Conservation (phyloP, 2,329 filamentous ascomycete genomes). For the Arthrobotrys megalospora region DNA sequence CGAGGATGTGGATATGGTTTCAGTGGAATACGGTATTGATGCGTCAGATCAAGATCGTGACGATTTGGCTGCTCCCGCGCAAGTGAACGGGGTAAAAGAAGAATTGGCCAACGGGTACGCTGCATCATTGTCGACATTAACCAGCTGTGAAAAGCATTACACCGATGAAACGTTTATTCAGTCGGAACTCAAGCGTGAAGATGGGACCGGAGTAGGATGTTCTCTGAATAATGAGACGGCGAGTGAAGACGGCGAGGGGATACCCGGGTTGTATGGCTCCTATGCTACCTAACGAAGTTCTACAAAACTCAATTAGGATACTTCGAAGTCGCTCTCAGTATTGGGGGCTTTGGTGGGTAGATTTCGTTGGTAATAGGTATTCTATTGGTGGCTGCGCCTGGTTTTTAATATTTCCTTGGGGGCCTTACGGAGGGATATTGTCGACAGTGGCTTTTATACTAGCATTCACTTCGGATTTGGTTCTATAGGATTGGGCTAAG, state of each 20-base stretch:
- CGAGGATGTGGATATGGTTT: neutral
- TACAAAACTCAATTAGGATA: neutral
- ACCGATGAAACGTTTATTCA: neutral
- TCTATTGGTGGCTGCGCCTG: neutral
- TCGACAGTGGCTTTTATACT: neutral
- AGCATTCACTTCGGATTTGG: neutral
- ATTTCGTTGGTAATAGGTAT: too few species aligned
- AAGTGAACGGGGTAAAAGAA: neutral
- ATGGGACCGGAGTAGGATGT: neutral
- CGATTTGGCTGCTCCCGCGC: neutral
- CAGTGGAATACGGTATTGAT: neutral
- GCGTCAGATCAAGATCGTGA: neutral
- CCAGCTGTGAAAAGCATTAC: neutral
- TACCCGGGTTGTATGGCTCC: constrained; percentile 3
- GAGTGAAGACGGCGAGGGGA: neutral
- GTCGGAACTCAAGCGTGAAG: neutral
- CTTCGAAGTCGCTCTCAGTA: too few species aligned
- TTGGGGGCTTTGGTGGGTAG: neutral
- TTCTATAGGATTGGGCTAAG: too few species aligned
- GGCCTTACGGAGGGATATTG: constrained; percentile 7
- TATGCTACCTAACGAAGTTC: constrained; percentile 3
- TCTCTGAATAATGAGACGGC: neutral
- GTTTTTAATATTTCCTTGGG: neutral
- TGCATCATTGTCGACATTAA: neutral
- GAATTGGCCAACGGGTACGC: neutral